phyloP scores from a whole-genome alignment of 164 flowering plant species.

The Dillenia turbinata region DNA sequence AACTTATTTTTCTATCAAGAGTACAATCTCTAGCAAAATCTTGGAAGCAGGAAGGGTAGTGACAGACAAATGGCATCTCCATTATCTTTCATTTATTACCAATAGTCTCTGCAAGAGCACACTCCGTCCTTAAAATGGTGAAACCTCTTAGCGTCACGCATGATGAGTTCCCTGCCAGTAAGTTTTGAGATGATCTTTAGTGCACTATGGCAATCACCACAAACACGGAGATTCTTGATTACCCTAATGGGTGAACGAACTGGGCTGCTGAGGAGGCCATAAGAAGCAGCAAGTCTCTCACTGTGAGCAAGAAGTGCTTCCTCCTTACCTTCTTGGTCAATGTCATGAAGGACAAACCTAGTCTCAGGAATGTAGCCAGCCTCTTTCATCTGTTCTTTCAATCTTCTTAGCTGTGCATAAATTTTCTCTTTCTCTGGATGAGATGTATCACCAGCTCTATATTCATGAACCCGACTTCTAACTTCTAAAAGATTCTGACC shows the following conservation, averaged over 20 bases:
- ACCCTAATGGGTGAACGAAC: constrained; percentile 51
- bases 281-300: constrained; percentile 60
- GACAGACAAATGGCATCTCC: background rate
- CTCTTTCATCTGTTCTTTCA: constrained; percentile 56
- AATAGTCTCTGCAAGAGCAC: constrained; percentile 51
- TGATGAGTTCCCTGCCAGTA: constrained; percentile 45
- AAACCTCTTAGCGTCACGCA: constrained; percentile 58
- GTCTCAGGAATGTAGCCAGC: constrained; percentile 63
- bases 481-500: constrained; percentile 27
- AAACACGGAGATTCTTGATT: constrained; percentile 64
- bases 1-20: too few species aligned
- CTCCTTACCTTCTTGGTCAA: constrained; percentile 65
- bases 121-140: constrained; percentile 54
- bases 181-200: constrained; percentile 45
- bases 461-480: constrained; percentile 45
- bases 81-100: constrained; percentile 23
- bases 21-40: too few species aligned
- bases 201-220: constrained; percentile 64
- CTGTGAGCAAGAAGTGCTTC: constrained; percentile 68
- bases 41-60: too few species aligned
- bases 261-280: constrained; percentile 41
- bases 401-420: constrained; percentile 36
- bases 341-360: constrained; percentile 57
- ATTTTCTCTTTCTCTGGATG: constrained; percentile 50
- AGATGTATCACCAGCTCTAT: constrained; percentile 69